Evolutionary conservation across 2,329 filamentous ascomycete genomes (phyloP), one percentile per base, ranked within the genome.

Genomic region (Aspergillaceae sp.): DNA sequence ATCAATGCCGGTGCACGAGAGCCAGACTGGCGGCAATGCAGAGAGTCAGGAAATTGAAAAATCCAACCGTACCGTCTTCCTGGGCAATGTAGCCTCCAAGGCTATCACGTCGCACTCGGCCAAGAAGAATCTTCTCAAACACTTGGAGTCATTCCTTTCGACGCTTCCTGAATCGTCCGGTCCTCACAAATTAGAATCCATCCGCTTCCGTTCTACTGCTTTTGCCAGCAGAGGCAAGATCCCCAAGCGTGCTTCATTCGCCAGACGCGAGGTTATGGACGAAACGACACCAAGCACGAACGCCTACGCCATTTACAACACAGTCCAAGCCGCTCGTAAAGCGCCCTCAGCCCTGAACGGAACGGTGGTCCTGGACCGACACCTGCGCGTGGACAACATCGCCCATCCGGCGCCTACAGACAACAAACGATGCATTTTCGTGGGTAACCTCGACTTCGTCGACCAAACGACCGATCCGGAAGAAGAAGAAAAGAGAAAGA

Each of bases 361-460:
- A 42, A 87, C 80, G 1, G 73, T 87, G 10, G 77, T 97, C 2
- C 79, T 98, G 10, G 86, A 87, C 55, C 84, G 92, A 30, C 92
- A 98, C 67, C 71, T 98, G 46, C 83, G 91, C 37, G 91, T 91
- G 27, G 92, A 98, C 69, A 87, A 83, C 54, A 83, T 98, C 32
- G 87, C 90, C 0, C 89, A 96, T 67, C 92, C 92, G 0, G 77
- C 86, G 9, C 79, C 83, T 36, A 80, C 83, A 11, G 91, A 94
- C 62, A 83, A 95, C 66, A 83, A 85, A 48, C 85, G 90, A 45
- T 98, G 92, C 66, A 83, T 98, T 10, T 98, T 98, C 61, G 87
- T 98, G 28, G 92, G 92, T 41, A 98, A 98, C 62, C 77, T 98
- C 1, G 89, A 88, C 42, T 98, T 98, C 59, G 87, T 98, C 10